A percentile compares a stretch with the other conserved stretches of the same genome.
These are phyloP conservation scores for Cercis canadensis DNA, from an alignment of 306 rosid species.

Conservation along the genomic window DNA sequence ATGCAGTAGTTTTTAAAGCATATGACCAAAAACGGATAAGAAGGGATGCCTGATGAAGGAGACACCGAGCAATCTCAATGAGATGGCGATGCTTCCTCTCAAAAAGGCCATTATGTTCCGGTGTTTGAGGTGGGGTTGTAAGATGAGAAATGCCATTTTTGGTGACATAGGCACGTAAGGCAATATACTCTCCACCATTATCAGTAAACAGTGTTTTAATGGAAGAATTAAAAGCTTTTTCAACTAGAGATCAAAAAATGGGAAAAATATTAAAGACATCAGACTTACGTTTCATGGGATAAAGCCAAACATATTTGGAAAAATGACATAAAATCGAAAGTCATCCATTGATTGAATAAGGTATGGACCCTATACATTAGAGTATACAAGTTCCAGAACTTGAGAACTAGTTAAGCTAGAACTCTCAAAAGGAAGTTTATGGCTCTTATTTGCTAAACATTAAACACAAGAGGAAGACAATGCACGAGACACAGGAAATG, in stretches of 20 bases:
- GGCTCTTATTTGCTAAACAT: neutral
- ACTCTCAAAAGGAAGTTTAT: neutral
- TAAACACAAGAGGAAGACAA: neutral
- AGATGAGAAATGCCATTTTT: neutral
- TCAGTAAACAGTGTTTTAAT: no score
- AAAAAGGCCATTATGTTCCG: neutral
- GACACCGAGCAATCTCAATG: neutral
- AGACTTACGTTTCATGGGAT: neutral
- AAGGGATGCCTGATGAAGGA: neutral
- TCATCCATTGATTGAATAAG: neutral
- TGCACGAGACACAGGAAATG: no score
- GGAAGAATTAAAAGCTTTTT: neutral
- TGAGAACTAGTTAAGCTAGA: neutral
- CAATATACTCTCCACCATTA: neutral
- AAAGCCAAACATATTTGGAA: neutral
- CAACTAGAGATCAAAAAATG: neutral
- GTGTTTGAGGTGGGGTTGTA: neutral
- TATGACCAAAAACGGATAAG: neutral
- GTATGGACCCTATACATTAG: neutral
- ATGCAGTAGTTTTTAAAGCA: neutral
- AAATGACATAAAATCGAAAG: neutral
- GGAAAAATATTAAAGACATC: neutral
- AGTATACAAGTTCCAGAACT: neutral
- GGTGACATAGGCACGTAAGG: neutral
- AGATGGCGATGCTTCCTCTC: neutral